A percentile compares a stretch with the other conserved stretches of the same genome.
Evolutionary conservation across 371 early-diverging fungal species (phyloP).

Genomic region (Saksenaea oblongispora): DNA sequence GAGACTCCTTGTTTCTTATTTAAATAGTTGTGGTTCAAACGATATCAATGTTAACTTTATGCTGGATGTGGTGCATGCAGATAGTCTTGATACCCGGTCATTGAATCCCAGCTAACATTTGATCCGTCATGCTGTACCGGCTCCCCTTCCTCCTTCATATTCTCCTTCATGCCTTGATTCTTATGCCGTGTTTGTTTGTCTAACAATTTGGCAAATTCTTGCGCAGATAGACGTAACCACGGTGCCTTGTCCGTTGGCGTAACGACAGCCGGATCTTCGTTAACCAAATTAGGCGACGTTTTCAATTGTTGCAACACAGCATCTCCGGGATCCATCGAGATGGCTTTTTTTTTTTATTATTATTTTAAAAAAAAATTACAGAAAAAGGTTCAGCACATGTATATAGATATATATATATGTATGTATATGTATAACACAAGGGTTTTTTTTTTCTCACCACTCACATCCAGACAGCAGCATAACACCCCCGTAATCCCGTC

Average conservation of each 20-base stretch:
- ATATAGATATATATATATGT: not conserved
- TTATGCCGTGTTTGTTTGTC: not conserved
- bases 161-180: not conserved
- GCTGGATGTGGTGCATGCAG: slow-evolving; percentile 14
- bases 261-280: not conserved
- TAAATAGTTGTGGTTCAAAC: not conserved
- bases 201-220: not conserved
- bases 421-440: slow-evolving; percentile 10
- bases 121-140: slow-evolving; percentile 8
- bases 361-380: slow-evolving; percentile 3
- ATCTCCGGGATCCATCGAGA: not conserved
- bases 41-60: slow-evolving; percentile 1
- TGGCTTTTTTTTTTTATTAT: not conserved
- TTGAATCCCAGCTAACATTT: slow-evolving; percentile 17
- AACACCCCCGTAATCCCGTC: slow-evolving; percentile 55
- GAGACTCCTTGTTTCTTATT: not conserved
- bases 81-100: slow-evolving; percentile 23
- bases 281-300: not conserved
- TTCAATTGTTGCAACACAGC: not conserved
- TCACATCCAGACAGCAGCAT: slow-evolving; percentile 43
- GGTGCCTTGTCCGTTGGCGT: not conserved
- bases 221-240: not conserved
- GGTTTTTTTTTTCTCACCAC: not conserved
- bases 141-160: not conserved
- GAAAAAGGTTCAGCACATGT: not conserved